Evolutionary conservation across 768 basidiomycete species (phyloP), one percentile per base, ranked within the genome.

Genomic region (Amanita rubescens): DNA sequence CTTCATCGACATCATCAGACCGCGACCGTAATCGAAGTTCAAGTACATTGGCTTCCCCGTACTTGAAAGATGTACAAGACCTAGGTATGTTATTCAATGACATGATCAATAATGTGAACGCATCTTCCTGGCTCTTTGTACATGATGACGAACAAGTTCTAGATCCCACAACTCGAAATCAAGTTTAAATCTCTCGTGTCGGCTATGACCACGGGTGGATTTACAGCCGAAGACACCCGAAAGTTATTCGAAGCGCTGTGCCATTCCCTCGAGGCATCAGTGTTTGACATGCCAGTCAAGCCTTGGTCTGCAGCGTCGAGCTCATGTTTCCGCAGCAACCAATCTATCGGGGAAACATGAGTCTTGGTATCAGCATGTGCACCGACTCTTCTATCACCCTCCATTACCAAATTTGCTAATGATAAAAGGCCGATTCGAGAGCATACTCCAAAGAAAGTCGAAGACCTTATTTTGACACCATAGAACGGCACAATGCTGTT

Each of bases 211-310:
- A 59, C 67, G 2, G 75, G 75, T 25, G 70, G 68, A 24, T 78
- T 78, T 57, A 70, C 67, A n/a, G 77, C 77, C 1, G 75, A 81
- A 34, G 76, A 75, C 47, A 64, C 76, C 1, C 69, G 74, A 10
- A 74, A 73, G 48, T 64, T 78, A 43, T 78, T 79, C 51, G 78
- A 80, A 56, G 75, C 76, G 10, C 62, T 77, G 5, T 75, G 72
- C 55, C 70, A 71, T 51, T 67, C 75, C 5, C 62, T 80, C 12
- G 72, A 76, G 32, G 66, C 70, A 3, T 60, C 68, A 6, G 63
- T 72, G 3, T 75, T 78, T 57, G 75, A 77, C 9, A 41, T 57
- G 1, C 54, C 55, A 7, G 55, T 59, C 24, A 14, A 12, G 24
- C 10, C n/a, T 8, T 20, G 27, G 8, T 30, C 24, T 12, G 3